phyloP scores from a whole-genome alignment of 805 yeast genomes.

The Candida bentonensis region DNA sequence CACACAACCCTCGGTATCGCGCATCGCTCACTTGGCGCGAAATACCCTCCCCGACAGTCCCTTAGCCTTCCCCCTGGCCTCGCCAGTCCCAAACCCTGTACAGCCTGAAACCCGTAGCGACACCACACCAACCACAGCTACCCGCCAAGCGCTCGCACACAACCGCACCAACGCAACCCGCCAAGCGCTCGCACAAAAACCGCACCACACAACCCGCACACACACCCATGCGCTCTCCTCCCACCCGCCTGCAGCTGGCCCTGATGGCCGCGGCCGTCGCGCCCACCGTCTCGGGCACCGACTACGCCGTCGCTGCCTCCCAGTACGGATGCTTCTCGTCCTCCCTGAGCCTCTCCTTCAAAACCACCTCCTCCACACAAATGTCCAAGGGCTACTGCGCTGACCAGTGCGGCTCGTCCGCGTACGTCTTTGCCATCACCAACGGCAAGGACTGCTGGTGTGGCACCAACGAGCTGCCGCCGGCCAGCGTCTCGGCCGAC shows the following conservation, averaged over 20 bases:
- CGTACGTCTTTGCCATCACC: constrained; percentile 36
- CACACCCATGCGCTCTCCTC: background rate
- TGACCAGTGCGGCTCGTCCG: constrained; percentile 11
- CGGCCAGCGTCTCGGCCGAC: constrained; percentile 20
- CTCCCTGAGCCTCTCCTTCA: background rate
- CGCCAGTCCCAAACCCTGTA: no score
- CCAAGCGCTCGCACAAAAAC: no score
- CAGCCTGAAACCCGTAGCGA: no score
- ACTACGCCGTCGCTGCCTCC: background rate
- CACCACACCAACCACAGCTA: no score
- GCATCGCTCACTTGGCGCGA: no score
- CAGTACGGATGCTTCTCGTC: no score
- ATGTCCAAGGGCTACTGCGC: background rate
- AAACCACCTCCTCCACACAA: background rate
- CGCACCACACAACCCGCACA: background rate
- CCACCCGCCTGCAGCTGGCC: background rate
- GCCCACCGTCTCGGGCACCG: background rate
- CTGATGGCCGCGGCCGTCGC: background rate
- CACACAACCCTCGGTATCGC: no score
- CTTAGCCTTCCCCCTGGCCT: no score
- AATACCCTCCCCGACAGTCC: no score
- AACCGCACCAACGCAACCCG: no score
- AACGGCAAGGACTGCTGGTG: constrained; percentile 53
- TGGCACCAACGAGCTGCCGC: constrained; percentile 35
- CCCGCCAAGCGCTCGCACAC: no score